A percentile compares a stretch with the other conserved stretches of the same genome.
Conservation (phyloP, 805 yeast genomes). For the Pichia phayaonensis region DNA sequence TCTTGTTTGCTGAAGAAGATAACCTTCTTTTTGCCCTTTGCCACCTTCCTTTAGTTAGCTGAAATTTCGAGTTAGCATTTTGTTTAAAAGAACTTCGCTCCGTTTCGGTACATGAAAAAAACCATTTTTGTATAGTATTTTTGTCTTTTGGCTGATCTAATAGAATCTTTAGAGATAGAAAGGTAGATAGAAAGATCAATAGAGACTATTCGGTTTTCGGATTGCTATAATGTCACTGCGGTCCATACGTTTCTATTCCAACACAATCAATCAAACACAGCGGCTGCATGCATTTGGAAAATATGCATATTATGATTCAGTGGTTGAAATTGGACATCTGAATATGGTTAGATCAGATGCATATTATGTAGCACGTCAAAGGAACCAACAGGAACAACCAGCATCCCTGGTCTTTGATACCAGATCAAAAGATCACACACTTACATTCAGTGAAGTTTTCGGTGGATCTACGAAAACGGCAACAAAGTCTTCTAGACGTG, state of each 20-base stretch:
- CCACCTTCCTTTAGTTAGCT: not conserved
- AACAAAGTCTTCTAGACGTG: conserved; percentile 29
- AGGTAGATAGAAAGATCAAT: too few relatives aligned
- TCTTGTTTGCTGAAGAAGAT: not conserved
- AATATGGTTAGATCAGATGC: conserved; percentile 10
- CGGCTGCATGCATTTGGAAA: conserved; percentile 2
- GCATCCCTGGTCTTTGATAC: conserved; percentile 23
- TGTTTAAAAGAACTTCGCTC: not conserved
- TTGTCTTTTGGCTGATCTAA: too few relatives aligned
- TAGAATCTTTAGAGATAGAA: too few relatives aligned
- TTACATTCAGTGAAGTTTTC: conserved; percentile 23
- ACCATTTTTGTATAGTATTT: too few relatives aligned
- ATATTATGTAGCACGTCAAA: conserved; percentile 9
- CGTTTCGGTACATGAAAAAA: not conserved
- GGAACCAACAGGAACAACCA: conserved; percentile 9
- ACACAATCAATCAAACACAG: not conserved
- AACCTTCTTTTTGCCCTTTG: not conserved
- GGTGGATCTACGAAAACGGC: conserved; percentile 27
- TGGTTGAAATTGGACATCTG: conserved; percentile 3
- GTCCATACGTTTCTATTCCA: not conserved
- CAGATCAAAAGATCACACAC: conserved; percentile 11
- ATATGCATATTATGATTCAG: conserved; percentile 8
- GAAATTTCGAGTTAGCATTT: not conserved
- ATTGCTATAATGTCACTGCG: not conserved
- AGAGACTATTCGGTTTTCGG: not conserved